Conservation (phyloP, 305 asterid genomes). For the Striga hermonthica region DNA sequence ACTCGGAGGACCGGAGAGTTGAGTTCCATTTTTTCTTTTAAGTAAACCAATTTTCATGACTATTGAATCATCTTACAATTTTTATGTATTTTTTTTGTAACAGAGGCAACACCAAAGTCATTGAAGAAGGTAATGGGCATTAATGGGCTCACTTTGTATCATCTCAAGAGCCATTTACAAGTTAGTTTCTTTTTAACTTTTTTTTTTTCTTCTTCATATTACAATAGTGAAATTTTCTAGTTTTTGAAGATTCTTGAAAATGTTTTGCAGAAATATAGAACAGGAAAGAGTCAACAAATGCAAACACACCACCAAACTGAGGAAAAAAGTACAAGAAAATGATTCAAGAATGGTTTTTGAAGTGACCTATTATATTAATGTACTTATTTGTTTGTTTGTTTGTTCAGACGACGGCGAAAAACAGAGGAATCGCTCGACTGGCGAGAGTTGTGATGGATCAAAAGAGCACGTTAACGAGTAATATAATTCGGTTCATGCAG, state of each 20-base stretch:
- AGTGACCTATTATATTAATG: neutral
- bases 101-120: constrained; percentile 95
- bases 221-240: neutral
- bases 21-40: constrained; percentile 28
- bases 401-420: constrained; percentile 42
- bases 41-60: too few species aligned
- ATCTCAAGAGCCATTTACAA: constrained; percentile 88
- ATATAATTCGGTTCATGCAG: constrained; percentile 23
- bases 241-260: neutral
- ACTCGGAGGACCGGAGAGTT: constrained; percentile 86
- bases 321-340: constrained; percentile 40
- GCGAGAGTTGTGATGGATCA: constrained; percentile 42
- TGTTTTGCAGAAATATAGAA: constrained; percentile 66
- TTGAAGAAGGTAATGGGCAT: constrained; percentile 90
- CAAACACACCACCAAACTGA: constrained; percentile 37
- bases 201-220: neutral
- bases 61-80: neutral
- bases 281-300: constrained; percentile 59
- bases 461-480: constrained; percentile 58
- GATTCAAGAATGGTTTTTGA: too few species aligned
- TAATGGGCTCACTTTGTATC: constrained; percentile 85
- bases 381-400: neutral
- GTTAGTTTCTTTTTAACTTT: constrained; percentile 27
- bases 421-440: constrained; percentile 35
- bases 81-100: constrained; percentile 35